These are phyloP conservation scores for Candida dendrica DNA, from an alignment of 805 yeast species.

Conservation along the genomic window DNA sequence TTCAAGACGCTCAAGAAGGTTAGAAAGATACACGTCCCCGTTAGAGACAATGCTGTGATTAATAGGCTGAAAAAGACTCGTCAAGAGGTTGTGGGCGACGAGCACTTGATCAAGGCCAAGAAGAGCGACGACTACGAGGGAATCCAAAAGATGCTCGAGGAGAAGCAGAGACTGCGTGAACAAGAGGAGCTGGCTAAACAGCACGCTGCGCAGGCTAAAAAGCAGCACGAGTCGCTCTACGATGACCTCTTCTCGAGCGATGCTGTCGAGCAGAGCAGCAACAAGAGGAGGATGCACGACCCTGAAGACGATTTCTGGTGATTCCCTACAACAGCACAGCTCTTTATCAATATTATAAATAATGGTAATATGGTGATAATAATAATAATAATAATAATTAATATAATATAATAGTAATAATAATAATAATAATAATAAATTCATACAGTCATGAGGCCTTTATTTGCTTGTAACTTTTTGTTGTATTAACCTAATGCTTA, in stretches of 20 bases:
- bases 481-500: neutral
- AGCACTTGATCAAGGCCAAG: conserved; percentile 26
- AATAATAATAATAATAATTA: no score
- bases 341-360: no score
- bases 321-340: neutral
- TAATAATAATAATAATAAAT: no score
- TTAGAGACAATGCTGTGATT: conserved; percentile 50
- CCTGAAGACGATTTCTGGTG: conserved; percentile 55
- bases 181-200: conserved; percentile 28
- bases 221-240: conserved; percentile 33
- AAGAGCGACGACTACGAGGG: conserved; percentile 32
- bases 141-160: conserved; percentile 12
- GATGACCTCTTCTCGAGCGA: conserved; percentile 44
- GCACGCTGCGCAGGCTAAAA: conserved; percentile 32
- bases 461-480: neutral
- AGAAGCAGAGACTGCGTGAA: conserved; percentile 18
- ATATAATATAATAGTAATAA: no score
- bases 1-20: conserved; percentile 54
- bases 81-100: conserved; percentile 36
- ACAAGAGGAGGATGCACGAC: conserved; percentile 41
- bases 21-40: conserved; percentile 43
- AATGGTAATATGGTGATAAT: no score
- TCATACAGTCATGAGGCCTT: neutral
- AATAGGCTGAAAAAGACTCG: conserved; percentile 62
- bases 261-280: conserved; percentile 33